A percentile compares a stretch with the other conserved stretches of the same genome.
These are phyloP conservation scores for Noccaea bulbosa DNA, from an alignment of 345 rosid genomes.

Conservation along the genomic window DNA sequence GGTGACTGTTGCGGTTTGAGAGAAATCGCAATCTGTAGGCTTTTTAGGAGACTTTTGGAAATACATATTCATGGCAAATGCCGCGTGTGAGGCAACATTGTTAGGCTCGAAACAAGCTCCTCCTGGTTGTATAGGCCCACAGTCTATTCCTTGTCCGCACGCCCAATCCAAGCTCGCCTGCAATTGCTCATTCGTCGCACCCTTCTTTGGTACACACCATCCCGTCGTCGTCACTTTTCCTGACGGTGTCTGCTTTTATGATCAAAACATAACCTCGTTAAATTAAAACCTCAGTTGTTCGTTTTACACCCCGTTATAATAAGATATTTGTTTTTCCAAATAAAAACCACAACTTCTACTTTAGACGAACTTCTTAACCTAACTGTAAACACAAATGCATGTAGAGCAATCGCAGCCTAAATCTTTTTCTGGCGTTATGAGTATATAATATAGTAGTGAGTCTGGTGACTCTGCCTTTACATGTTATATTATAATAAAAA, in stretches of 20 bases:
- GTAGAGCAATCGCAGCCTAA: too few species aligned
- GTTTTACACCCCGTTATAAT: background rate
- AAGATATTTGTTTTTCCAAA: background rate
- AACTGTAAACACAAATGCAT: too few species aligned
- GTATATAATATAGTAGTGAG: background rate
- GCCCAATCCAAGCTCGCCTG: slow-evolving; percentile 81
- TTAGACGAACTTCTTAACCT: background rate
- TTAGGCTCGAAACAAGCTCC: slow-evolving; percentile 87
- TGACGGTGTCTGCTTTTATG: slow-evolving; percentile 49
- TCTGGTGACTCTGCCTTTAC: too few species aligned
- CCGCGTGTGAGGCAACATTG: slow-evolving; percentile 72
- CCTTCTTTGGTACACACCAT: slow-evolving; percentile 76
- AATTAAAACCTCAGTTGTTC: background rate
- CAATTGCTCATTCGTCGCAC: slow-evolving; percentile 56
- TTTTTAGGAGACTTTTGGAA: slow-evolving; percentile 58
- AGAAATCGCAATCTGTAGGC: slow-evolving; percentile 73
- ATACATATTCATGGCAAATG: slow-evolving; percentile 87
- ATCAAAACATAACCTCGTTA: slow-evolving; percentile 16
- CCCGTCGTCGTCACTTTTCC: slow-evolving; percentile 50
- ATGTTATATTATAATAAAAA: too few species aligned
- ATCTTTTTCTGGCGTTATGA: too few species aligned
- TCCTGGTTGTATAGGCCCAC: slow-evolving; percentile 73
- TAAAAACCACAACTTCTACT: background rate
- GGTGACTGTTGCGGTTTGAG: slow-evolving; percentile 66
- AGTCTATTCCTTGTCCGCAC: slow-evolving; percentile 77